Conservation (phyloP, 179 eudicot genomes). For the Monotropa hypopitys region DNA sequence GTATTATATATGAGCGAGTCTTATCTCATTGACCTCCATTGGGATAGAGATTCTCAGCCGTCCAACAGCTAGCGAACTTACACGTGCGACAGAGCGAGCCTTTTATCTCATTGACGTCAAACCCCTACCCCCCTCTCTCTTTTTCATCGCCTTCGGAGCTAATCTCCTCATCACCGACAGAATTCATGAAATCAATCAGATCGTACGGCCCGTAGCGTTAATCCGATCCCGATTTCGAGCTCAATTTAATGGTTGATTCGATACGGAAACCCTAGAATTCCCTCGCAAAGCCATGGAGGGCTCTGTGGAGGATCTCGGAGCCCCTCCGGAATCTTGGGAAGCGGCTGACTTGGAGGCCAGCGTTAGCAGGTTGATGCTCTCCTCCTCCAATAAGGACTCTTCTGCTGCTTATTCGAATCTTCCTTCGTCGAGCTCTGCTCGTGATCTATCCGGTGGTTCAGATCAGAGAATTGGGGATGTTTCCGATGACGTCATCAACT, state of each 20-base stretch:
- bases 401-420: slow-evolving; percentile 1
- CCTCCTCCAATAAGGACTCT: slow-evolving; percentile 28
- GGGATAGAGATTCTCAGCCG: no score
- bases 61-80: background rate
- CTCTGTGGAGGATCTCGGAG: slow-evolving; percentile 33
- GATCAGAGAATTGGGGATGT: slow-evolving; percentile 12
- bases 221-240: slow-evolving; percentile 2
- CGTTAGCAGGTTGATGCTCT: slow-evolving; percentile 50
- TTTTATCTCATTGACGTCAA: background rate
- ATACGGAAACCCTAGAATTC: background rate
- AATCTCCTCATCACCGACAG: background rate
- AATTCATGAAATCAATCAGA: slow-evolving; percentile 11
- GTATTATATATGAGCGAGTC: no score
- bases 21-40: no score
- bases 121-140: background rate
- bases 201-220: background rate
- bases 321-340: slow-evolving; percentile 94
- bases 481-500: slow-evolving; percentile 47
- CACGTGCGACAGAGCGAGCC: background rate
- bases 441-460: slow-evolving; percentile 22
- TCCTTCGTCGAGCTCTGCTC: slow-evolving; percentile 8
- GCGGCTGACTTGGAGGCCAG: slow-evolving; percentile 81
- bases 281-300: slow-evolving; percentile 24
- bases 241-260: slow-evolving; percentile 23
- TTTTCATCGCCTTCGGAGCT: slow-evolving; percentile 16